These are phyloP conservation scores for Leccinum incarnatum DNA, from an alignment of 768 basidiomycete species.

Conservation along the genomic window DNA sequence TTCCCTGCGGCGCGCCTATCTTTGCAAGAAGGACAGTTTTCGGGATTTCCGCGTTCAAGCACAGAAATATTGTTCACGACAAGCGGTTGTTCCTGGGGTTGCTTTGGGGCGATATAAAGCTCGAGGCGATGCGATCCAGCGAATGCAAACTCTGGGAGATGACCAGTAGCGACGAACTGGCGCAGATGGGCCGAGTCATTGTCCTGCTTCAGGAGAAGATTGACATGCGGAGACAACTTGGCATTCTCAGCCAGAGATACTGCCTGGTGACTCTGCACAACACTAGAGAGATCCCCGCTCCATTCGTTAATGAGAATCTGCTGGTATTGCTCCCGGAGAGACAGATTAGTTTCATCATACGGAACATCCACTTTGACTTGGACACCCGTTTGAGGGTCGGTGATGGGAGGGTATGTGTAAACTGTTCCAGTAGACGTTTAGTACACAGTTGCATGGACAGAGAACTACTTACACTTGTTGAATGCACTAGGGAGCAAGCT, in stretches of 20 bases:
- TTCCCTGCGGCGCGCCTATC: conserved; percentile 13
- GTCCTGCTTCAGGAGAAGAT: conserved; percentile 6
- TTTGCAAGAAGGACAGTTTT: conserved; percentile 11
- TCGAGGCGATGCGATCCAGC: conserved; percentile 21
- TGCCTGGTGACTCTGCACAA: neutral
- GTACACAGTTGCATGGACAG: neutral
- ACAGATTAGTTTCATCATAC: neutral
- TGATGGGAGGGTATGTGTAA: conserved; percentile 22
- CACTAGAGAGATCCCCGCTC: neutral
- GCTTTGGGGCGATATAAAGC: conserved; percentile 10
- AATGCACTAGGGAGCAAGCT: neutral
- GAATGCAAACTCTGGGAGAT: conserved; percentile 19
- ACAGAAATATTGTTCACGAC: conserved; percentile 18
- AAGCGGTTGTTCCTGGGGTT: neutral
- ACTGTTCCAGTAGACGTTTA: conserved; percentile 2
- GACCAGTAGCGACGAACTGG: conserved; percentile 4
- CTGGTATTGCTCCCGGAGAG: conserved; percentile 9
- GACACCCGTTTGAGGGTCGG: neutral
- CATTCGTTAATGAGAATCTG: conserved; percentile 5
- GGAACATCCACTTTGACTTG: conserved; percentile 17
- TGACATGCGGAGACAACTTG: neutral
- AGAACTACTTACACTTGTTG: conserved; percentile 6
- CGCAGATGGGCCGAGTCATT: neutral
- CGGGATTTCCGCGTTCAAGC: conserved; percentile 7
- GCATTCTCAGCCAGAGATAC: neutral